Evolutionary conservation across 2,329 filamentous ascomycete genomes (phyloP).

Genomic region (Aspergillus piperis): DNA sequence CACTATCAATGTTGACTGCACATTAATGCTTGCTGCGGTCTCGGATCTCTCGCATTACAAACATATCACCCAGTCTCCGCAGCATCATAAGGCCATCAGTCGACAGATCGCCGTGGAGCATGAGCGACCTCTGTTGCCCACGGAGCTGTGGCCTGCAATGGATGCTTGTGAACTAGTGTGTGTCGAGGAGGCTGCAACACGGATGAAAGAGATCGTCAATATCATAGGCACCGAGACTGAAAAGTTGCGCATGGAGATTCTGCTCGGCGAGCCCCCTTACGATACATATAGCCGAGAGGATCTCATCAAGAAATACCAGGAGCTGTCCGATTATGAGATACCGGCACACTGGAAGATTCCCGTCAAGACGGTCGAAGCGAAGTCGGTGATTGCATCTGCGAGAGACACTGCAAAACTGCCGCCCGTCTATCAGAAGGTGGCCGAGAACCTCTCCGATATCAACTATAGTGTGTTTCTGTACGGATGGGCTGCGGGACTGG

Average conservation of each 20-base stretch:
- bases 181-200: conserved; percentile 64
- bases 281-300: conserved; percentile 33
- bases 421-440: conserved; percentile 45
- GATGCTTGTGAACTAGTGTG: conserved; percentile 61
- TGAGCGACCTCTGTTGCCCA: conserved; percentile 60
- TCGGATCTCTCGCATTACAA: conserved; percentile 70
- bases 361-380: conserved; percentile 56
- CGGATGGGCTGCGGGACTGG: conserved; percentile 65
- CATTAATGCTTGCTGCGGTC: conserved; percentile 69
- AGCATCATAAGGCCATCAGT: conserved; percentile 61
- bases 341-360: conserved; percentile 62
- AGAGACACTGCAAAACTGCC: conserved; percentile 47
- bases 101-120: conserved; percentile 67
- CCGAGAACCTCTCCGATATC: conserved; percentile 56
- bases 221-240: conserved; percentile 65
- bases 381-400: conserved; percentile 40
- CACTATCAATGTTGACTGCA: conserved; percentile 54
- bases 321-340: conserved; percentile 56
- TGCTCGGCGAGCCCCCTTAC: conserved; percentile 55
- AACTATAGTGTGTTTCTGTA: conserved; percentile 71
- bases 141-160: conserved; percentile 65
- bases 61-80: conserved; percentile 48
- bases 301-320: conserved; percentile 42
- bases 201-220: conserved; percentile 67
- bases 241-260: conserved; percentile 58